phyloP scores from a whole-genome alignment of 257 asterid genomes.

The Dorcoceras hygrometricum region DNA sequence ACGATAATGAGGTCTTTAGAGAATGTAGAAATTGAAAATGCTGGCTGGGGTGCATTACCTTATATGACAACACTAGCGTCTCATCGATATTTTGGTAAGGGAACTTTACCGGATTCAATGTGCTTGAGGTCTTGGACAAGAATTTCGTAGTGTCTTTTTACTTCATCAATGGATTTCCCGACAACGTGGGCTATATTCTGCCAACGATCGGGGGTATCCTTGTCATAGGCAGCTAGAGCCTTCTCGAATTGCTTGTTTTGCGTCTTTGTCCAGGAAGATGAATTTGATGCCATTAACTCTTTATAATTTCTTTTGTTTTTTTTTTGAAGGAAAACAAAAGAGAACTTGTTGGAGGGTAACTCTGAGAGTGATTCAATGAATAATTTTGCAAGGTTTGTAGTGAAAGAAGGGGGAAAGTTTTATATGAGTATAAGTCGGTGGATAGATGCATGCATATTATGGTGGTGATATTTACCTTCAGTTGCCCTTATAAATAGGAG shows the following conservation, averaged over 20 bases:
- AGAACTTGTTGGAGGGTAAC: constrained; percentile 23
- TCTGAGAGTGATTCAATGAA: not conserved
- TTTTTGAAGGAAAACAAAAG: constrained; percentile 30
- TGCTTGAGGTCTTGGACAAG: constrained; percentile 67
- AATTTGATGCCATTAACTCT: constrained; percentile 2
- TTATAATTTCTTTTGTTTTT: not conserved
- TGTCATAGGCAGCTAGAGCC: constrained; percentile 59
- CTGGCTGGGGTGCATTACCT: constrained; percentile 20
- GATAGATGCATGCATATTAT: constrained; percentile 19
- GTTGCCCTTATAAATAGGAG: constrained; percentile 41
- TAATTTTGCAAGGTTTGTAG: not conserved
- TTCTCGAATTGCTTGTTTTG: constrained; percentile 69
- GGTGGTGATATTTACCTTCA: constrained; percentile 8
- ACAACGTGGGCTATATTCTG: constrained; percentile 60
- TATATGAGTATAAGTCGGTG: constrained; percentile 17
- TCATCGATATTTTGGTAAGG: constrained; percentile 53
- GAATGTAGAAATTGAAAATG: not conserved
- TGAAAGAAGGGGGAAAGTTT: constrained; percentile 4
- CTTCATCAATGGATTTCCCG: constrained; percentile 66
- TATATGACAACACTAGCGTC: constrained; percentile 15
- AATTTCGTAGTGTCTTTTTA: constrained; percentile 60
- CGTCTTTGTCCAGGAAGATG: constrained; percentile 52
- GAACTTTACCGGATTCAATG: constrained; percentile 70
- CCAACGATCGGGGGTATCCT: constrained; percentile 81
- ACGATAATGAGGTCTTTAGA: not conserved